phyloP scores from a whole-genome alignment of 768 basidiomycete species.

The Lactarius psammicola region DNA sequence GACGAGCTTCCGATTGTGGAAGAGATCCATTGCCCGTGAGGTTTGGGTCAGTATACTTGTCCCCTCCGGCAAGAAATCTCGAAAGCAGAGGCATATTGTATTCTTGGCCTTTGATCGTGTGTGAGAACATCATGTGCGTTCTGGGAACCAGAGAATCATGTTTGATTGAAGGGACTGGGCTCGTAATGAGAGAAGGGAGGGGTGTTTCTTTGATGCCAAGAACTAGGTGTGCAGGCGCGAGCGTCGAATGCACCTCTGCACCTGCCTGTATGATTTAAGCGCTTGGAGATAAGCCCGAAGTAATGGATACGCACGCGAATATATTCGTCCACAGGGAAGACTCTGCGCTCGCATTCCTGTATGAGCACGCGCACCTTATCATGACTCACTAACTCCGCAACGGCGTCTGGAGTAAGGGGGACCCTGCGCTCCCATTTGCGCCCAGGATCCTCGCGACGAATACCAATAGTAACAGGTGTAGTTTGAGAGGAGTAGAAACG shows the following conservation, averaged over 20 bases:
- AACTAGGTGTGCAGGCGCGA: constrained; percentile 67
- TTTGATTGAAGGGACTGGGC: constrained; percentile 38
- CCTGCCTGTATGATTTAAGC: constrained; percentile 57
- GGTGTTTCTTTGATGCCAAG: constrained; percentile 90
- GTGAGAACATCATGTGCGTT: constrained; percentile 90
- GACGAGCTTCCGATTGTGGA: constrained; percentile 40
- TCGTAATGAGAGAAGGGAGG: constrained; percentile 54
- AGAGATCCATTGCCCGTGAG: constrained; percentile 5
- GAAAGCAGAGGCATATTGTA: constrained; percentile 83
- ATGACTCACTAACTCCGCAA: constrained; percentile 55
- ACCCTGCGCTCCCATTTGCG: constrained; percentile 86
- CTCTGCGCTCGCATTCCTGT: constrained; percentile 71
- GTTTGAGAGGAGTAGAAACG: constrained; percentile 11
- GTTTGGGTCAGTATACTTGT: constrained; percentile 14
- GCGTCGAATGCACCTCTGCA: constrained; percentile 56
- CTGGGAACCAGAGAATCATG: constrained; percentile 41
- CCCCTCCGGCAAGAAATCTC: constrained; percentile 46
- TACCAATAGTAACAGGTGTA: constrained; percentile 45
- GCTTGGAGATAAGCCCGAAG: not conserved
- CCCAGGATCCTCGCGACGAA: constrained; percentile 73
- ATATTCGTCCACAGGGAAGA: constrained; percentile 66
- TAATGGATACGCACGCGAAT: constrained; percentile 49
- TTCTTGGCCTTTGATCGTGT: constrained; percentile 82
- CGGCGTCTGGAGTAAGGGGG: constrained; percentile 76
- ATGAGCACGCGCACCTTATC: constrained; percentile 66